Percentiles rank a stretch among this genome's conserved stretches.
Conservation (phyloP, 768 basidiomycete genomes). For the Leccinum arenicola region DNA sequence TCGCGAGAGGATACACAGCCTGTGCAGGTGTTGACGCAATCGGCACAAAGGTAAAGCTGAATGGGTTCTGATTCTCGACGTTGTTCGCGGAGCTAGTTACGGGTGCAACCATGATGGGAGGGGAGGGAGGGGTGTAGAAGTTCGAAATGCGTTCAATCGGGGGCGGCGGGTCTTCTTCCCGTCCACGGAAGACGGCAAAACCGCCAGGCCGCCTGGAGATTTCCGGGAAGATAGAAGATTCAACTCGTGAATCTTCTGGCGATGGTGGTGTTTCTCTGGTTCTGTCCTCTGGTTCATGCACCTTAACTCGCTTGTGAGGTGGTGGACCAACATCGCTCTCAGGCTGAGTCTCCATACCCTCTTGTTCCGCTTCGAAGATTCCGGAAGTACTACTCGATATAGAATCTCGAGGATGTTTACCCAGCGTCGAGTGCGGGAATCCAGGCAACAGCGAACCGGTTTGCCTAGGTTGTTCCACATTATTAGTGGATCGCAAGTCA, state of each 20-base stretch:
- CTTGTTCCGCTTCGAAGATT: conserved; percentile 42
- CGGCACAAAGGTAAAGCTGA: conserved; percentile 51
- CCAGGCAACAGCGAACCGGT: conserved; percentile 32
- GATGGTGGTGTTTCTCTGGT: conserved; percentile 12
- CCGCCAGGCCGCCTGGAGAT: conserved; percentile 26
- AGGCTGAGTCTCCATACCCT: conserved; percentile 38
- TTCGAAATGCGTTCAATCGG: conserved; percentile 53
- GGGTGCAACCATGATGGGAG: conserved; percentile 33
- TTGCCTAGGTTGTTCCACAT: conserved; percentile 13
- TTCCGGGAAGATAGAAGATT: conserved; percentile 14
- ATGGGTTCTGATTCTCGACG: conserved; percentile 53
- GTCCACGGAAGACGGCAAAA: conserved; percentile 51
- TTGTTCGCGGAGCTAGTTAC: conserved; percentile 48
- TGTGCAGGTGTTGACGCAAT: conserved; percentile 53
- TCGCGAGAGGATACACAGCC: conserved; percentile 36
- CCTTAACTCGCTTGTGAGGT: conserved; percentile 51
- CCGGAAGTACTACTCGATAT: conserved; percentile 41
- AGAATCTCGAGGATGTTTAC: conserved; percentile 64
- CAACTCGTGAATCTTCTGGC: conserved; percentile 14
- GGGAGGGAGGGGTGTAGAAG: conserved; percentile 45
- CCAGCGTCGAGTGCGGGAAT: conserved; percentile 47
- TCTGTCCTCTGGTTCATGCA: conserved; percentile 28
- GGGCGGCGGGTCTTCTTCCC: conserved; percentile 42
- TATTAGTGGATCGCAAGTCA: conserved; percentile 8
- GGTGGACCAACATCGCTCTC: conserved; percentile 41